Evolutionary conservation across 2,329 filamentous ascomycete species (phyloP), one percentile per base, ranked within the genome.

Genomic region (Sarocladium kiliense): DNA sequence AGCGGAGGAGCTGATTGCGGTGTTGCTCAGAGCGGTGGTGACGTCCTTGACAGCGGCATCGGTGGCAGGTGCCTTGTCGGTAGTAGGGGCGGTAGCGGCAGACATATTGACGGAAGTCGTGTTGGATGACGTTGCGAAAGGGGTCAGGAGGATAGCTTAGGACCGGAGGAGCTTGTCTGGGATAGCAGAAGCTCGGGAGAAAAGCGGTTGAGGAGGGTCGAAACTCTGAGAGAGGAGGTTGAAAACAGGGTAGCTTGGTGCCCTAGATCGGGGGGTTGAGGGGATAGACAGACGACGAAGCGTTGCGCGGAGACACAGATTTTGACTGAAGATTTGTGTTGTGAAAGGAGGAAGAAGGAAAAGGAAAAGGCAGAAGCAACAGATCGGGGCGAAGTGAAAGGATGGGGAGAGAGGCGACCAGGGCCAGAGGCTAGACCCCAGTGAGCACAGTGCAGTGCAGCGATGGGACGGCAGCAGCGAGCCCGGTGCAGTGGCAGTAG

Each of bases 211-310:
- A 64, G 58, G 63, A 62, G 30, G 62, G 80, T 82, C 12, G 30
- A 78, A 79, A 87, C 86, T 88, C 85, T 81, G 78, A 82, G 80
- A 69, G 68, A 68, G 68, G 67, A 65, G 65, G 65, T 71, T 68
- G 66, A 73, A 36, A 53, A 74, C 79, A 91, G 88, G 88, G 88
- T 91, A 89, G 88, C 88, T 91, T 83, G 76, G 88, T 90, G 88
- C 88, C 88, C 88, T 91, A 91, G 88, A 85, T 51, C 30, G 27
- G 47, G 74, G 63, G 64, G 63, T 68, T 71, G 64, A 63, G 61
- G 65, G 36, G 34, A 65, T 69, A 68, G 72, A 74, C 72, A 74
- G 71, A 74, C 72, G 72, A 62, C 72, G 69, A 67, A 72, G 72
- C 72, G 72, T 74, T 74, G 72, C 71, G 71, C 72, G 72, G 71